Base-by-base conservation (phyloP, 306 rosid species). In the Fragaria iinumae region DNA sequence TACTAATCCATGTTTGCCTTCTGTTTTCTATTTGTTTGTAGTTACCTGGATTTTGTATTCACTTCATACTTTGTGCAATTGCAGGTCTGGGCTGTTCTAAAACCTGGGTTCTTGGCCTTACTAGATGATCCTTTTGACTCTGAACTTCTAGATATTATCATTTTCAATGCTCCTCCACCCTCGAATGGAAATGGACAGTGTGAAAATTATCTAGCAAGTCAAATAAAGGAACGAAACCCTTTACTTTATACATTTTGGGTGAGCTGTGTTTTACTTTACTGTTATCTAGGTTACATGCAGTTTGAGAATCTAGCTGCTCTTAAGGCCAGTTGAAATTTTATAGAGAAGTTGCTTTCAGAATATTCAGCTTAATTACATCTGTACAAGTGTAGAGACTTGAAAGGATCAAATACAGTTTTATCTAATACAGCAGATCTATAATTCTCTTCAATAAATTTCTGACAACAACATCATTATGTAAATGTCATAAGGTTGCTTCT, bases 21-120 rank as follows among this genome's bases (percentile, higher is more conserved):
- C 47, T 55, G 23, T 9, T 32, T 74, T 38, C 14, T 45, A 5
- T 69, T 65, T 34, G 34, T 23, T 74, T 69, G 21, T 16, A n/a
- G 43, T 29, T 32, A 39, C 72, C 5, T 64, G n/a, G 21, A 9
- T 45, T 57, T 69, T 45, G 23, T 44, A 57, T 27, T 3, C 32
- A 7, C 29, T 36, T 36, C 27, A 5, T n/a, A 44, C 6, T 34
- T 43, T 23, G 13, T 53, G 64, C 62, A 49, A 47, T 71, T 75
- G 67, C 85, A 86, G 89, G 89, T 83, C 43, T 86, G 89, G 89
- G 87, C 87, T 44, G 89, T 86, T 83, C 67, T 86, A 45, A 86
- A 83, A 62, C 87, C 89, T 48, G 89, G 89, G 59, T 86, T 86
- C 83, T 72, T 86, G 78, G 87, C 89, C 78, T 71, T 86, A 48